Base-by-base conservation (phyloP, 345 rosid species). In the Eutrema japonicum region DNA sequence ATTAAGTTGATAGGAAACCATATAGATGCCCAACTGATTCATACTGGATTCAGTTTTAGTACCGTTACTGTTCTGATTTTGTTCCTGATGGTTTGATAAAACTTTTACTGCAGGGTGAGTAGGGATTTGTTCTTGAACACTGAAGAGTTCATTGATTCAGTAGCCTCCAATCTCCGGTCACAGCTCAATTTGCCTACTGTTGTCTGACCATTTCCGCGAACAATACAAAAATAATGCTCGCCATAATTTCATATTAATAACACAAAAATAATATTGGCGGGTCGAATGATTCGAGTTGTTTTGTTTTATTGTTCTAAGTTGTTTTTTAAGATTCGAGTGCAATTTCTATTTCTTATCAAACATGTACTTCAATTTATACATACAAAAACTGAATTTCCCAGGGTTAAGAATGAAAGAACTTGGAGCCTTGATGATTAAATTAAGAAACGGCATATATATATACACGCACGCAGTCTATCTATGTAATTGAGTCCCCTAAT, bases 91-190 rank as follows among this genome's bases (percentile, higher is more conserved):
- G n/a, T 52, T 49, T 32, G 2, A 45, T 48, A 22, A 37, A 37
- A 47, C 10, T 49, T 2, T 27, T 2, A 8, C 38, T 66, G 75
- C 92, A 91, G 99, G 87, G 92, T 88, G 64, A 77, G 86, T 13
- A 82, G 96, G 68, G 92, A 89, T 67, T 77, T 36, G 65, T 95
- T 81, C 83, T 64, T 91, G 83, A 88, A 70, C 82, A 95, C 99
- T 0, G 97, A 86, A 77, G 91, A 89, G 80, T 95, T 95, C 70
- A 88, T 95, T 0, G 92, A 88, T 77, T 90, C 90, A 8, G 96
- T 94, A 54, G 95, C 87, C 35, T 67, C 75, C 26, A 85, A 81
- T 77, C 88, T 91, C 37, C 77, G 79, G 27, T 27, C 82, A 30
- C 85, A 84, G 84, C 88, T 89, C 58, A 67, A 10, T 71, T 75